Base-by-base conservation (phyloP, 495 filamentous ascomycete species). In the Hypoxylon subgilvum region DNA sequence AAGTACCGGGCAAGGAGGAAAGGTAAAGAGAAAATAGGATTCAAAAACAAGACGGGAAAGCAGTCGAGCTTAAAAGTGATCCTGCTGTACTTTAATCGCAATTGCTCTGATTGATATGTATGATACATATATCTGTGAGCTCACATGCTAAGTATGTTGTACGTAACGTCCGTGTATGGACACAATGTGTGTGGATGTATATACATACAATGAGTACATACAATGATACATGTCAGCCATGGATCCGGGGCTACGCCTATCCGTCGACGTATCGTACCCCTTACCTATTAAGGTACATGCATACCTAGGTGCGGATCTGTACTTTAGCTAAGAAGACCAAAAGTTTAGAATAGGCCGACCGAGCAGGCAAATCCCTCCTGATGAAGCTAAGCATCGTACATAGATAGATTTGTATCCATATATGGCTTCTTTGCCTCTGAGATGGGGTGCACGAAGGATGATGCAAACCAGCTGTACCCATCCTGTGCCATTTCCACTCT, bases 291-390 rank as follows among this genome's bases (percentile, higher is more conserved):
- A n/a, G n/a, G n/a, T n/a, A n/a, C n/a, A n/a, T n/a, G n/a, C n/a
- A 32, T 41, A 48, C 18, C 35, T 53, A 52, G 40, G 39, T 40
- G 34, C 17, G 16, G 28, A 17, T 16, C 14, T 25, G 18, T 57
- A 35, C 22, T 42, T 45, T 45, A 45, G 23, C 25, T 45, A 28
- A 13, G 19, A 22, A 42, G n/a, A n/a, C n/a, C n/a, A n/a, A 23
- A 41, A 31, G 32, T 39, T 31, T 51, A 42, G 25, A n/a, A 53
- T 52, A 16, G 28, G 25, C 38, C 30, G 51, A 62, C 58, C 58
- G 58, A 61, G 51, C 58, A 55, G 39, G 45, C 38, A 34, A 50
- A 44, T 62, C 46, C 45, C 21, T 61, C 18, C 18, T 53, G 30
- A n/a, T n/a, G n/a, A n/a, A n/a, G n/a, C n/a, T n/a, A n/a, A n/a